A percentile compares a stretch with the other conserved stretches of the same genome.
These are phyloP conservation scores for Tylopilus intermedius DNA, from an alignment of 768 basidiomycete species.

Conservation along the genomic window DNA sequence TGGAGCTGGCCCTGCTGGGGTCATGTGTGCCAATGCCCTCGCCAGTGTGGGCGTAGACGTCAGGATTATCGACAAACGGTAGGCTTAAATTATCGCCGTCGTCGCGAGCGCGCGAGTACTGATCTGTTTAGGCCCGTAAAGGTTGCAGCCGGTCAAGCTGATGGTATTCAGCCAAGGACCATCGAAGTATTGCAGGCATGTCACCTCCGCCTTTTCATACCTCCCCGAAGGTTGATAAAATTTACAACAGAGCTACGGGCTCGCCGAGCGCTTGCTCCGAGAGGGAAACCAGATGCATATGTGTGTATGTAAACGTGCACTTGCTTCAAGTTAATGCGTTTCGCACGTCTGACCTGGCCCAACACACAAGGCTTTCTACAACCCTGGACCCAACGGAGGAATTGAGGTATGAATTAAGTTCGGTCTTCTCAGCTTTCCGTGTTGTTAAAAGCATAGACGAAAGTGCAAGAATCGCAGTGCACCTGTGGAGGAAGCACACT, in stretches of 20 bases:
- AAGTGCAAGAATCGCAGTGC: conserved; percentile 61
- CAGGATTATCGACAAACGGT: background rate
- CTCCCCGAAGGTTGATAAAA: background rate
- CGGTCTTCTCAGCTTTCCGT: background rate
- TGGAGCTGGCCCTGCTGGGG: conserved; percentile 50
- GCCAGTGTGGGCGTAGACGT: background rate
- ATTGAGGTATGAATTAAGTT: conserved; percentile 45
- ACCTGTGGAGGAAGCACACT: conserved; percentile 40
- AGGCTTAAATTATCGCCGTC: background rate
- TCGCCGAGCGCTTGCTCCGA: conserved; percentile 50
- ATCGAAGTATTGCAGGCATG: background rate
- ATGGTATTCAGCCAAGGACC: background rate
- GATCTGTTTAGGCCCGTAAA: background rate
- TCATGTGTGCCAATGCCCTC: conserved; percentile 54
- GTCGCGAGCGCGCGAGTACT: background rate
- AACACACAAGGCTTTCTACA: conserved; percentile 61
- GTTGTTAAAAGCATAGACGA: background rate
- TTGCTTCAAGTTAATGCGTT: background rate
- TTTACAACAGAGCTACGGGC: background rate
- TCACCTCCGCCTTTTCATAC: background rate
- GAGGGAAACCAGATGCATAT: conserved; percentile 65
- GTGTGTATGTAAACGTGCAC: conserved; percentile 40
- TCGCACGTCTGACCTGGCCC: background rate
- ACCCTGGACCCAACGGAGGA: conserved; percentile 51
- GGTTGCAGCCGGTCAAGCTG: background rate